Evolutionary conservation across 768 basidiomycete species (phyloP).

Genomic region (Tephrocybe rancida): DNA sequence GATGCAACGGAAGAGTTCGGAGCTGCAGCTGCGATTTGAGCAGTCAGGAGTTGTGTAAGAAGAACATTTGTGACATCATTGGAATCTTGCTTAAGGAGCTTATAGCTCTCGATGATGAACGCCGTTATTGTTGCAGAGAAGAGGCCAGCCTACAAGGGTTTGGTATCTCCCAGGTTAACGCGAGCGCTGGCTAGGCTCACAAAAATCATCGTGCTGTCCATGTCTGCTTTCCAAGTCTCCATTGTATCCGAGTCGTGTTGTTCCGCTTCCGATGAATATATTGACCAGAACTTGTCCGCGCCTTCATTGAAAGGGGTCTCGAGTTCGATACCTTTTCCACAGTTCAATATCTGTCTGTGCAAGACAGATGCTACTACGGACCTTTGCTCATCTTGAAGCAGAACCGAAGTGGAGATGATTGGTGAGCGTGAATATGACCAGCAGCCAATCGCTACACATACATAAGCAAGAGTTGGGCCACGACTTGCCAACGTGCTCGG

Average conservation of each 20-base stretch:
- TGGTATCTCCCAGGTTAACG: not conserved
- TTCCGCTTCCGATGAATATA: not conserved
- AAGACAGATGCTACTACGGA: too few species aligned
- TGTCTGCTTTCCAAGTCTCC: constrained; percentile 1
- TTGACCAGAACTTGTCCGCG: not conserved
- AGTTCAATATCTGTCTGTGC: too few species aligned
- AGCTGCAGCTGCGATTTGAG: constrained; percentile 3
- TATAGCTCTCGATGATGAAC: constrained; percentile 37
- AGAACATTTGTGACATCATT: constrained; percentile 24
- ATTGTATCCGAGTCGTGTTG: not conserved
- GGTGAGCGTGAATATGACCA: too few species aligned
- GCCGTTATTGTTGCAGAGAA: constrained; percentile 41
- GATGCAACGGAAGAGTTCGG: not conserved
- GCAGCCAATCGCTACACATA: too few species aligned
- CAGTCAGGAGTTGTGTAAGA: constrained; percentile 21
- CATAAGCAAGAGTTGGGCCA: too few species aligned
- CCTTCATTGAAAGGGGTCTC: too few species aligned
- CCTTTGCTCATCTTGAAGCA: too few species aligned
- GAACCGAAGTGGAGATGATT: too few species aligned
- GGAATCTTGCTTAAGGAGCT: constrained; percentile 30
- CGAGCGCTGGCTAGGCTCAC: not conserved
- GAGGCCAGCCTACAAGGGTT: constrained; percentile 35
- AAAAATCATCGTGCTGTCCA: not conserved
- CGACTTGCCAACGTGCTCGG: too few species aligned
- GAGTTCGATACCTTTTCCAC: too few species aligned